phyloP scores from a whole-genome alignment of 139 green algal species.

The Coccomyxa sp. region DNA sequence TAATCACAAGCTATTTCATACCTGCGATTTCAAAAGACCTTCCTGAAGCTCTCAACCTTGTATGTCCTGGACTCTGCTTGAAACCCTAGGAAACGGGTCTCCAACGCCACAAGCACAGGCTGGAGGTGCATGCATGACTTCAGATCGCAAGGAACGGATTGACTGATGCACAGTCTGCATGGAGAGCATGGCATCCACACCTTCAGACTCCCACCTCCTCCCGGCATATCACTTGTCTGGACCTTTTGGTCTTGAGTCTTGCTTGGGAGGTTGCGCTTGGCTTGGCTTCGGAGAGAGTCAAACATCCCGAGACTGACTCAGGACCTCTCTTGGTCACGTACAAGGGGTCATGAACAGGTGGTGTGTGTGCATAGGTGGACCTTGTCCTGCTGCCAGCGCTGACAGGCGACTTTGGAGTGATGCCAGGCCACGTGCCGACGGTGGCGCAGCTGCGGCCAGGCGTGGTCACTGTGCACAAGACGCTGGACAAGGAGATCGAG shows the following conservation, averaged over 20 bases:
- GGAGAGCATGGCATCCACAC: too few relatives aligned
- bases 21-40: neutral
- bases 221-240: neutral
- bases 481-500: slow-evolving; percentile 68
- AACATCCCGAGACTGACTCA: too few relatives aligned
- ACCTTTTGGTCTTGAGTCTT: neutral
- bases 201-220: too few relatives aligned
- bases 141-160: neutral
- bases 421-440: slow-evolving; percentile 85
- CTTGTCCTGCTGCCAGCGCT: slow-evolving; percentile 75
- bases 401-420: slow-evolving; percentile 84
- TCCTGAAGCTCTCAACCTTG: neutral
- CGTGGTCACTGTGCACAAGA: slow-evolving; percentile 73
- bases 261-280: too few relatives aligned
- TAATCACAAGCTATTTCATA: too few relatives aligned
- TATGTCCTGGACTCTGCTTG: neutral
- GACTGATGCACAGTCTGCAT: neutral
- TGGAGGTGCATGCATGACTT: neutral
- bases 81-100: too few relatives aligned
- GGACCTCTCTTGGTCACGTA: too few relatives aligned
- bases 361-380: slow-evolving; percentile 60
- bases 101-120: too few relatives aligned
- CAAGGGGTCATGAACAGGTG: too few relatives aligned
- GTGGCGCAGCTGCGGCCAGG: slow-evolving; percentile 81
- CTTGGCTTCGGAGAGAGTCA: too few relatives aligned